Base-by-base conservation (phyloP, 345 rosid genomes). In the Jatropha curcas region DNA sequence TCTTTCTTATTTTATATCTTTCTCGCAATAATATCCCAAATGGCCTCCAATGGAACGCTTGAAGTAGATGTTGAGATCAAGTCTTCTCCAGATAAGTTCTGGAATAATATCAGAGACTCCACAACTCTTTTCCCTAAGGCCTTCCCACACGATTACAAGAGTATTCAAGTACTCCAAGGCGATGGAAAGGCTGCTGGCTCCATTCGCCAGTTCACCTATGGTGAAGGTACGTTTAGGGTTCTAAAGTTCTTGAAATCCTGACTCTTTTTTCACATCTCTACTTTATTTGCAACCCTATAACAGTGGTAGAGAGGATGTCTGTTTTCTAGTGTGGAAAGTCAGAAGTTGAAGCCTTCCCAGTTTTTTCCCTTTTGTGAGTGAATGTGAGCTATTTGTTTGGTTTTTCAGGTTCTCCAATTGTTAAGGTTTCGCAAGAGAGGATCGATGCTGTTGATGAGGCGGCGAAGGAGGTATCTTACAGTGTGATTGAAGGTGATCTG, bases 131-230 rank as follows among this genome's bases (percentile, higher is more conserved):
- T 90, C 68, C 96, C 97, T 30, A 85, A 77, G 81, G 81, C 78
- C 52, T 86, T 92, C 73, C 90, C 98, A 70, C 77, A 90, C 7
- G 90, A 88, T 70, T 94, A 90, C 87, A 87, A 89, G 88, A 80
- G 81, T 86, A 92, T 94, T 76, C 82, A 89, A 77, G 88, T 92
- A 34, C 87, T 92, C 1, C 83, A 90, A 66, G 97, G 98, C 17
- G 97, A 94, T 66, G 98, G 97, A 64, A 90, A 88, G 80, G 77
- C 85, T 39, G 80, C 88, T 35, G 95, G 97, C 72, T 86, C 98
- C 16, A 61, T 92, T 68, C 96, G 96, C 53, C 88, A 82, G 81
- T 53, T 94, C 39, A 86, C 73, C 7, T 94, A 92, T 37, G 90
- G 79, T 51, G 96, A 92, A 43, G 97, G 93, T 88, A 79, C n/a